Evolutionary conservation across 345 rosid genomes (phyloP).

Genomic region (Capsella bursapastoris): DNA sequence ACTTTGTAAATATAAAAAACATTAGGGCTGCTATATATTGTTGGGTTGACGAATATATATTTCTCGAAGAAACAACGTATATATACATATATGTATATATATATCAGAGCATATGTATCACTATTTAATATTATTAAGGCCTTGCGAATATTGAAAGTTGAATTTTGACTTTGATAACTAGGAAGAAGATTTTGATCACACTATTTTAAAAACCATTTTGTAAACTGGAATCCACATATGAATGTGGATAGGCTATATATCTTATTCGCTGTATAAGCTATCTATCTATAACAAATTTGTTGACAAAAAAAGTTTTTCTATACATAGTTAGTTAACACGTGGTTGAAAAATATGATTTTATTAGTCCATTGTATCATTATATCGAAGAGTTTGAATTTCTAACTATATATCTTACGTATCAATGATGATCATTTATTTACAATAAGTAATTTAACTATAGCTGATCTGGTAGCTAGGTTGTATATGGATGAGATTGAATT

Average conservation of each 20-base stretch:
- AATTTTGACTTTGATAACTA: slow-evolving; percentile 12
- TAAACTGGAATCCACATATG: slow-evolving; percentile 9
- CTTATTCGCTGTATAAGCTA: slow-evolving; percentile 1
- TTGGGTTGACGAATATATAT: neutral
- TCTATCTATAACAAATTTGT: neutral
- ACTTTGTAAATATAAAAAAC: too few species aligned
- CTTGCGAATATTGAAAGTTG: slow-evolving; percentile 18
- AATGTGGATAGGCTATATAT: neutral
- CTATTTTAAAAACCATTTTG: neutral
- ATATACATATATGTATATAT: neutral
- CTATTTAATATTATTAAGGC: slow-evolving; percentile 14
- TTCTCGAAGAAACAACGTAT: neutral
- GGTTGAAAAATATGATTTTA: neutral
- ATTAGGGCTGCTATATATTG: neutral
- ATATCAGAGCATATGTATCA: slow-evolving; percentile 12
- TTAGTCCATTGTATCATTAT: slow-evolving; percentile 5
- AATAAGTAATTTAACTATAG: neutral
- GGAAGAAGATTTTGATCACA: neutral
- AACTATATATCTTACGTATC: neutral
- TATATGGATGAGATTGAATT: neutral
- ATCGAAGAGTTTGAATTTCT: neutral
- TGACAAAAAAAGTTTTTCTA: neutral
- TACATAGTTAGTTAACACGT: slow-evolving; percentile 10
- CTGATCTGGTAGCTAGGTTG: neutral
- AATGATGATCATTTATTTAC: neutral